Evolutionary conservation across 2,329 filamentous ascomycete species (phyloP).

Genomic region (Cordyceps javanica): DNA sequence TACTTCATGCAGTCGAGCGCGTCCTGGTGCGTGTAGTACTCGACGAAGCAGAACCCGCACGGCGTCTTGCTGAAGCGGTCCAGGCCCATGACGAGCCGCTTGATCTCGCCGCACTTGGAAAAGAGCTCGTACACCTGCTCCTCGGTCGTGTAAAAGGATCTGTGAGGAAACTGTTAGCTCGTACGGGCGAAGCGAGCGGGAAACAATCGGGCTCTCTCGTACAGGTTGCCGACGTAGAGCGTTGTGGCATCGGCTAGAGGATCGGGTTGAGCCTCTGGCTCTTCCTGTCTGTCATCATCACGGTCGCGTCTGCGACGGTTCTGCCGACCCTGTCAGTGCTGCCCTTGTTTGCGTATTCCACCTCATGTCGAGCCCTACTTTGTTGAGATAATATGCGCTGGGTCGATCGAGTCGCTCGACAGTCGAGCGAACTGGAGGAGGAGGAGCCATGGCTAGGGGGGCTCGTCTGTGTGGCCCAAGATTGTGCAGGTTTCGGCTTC

Average conservation of each 20-base stretch:
- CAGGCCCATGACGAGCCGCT: conserved; percentile 94
- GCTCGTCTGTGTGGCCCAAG: not conserved
- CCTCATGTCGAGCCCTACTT: conserved; percentile 48
- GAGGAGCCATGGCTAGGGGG: not conserved
- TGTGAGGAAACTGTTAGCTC: conserved; percentile 28
- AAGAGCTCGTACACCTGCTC: conserved; percentile 98
- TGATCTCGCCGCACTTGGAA: conserved; percentile 94
- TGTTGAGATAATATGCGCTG: conserved; percentile 84
- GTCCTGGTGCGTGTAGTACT: conserved; percentile 97
- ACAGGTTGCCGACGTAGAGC: conserved; percentile 96
- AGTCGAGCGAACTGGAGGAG: conserved; percentile 38
- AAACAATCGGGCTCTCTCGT: conserved; percentile 20
- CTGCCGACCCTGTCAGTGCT: conserved; percentile 32
- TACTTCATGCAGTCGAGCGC: conserved; percentile 98
- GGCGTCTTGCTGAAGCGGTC: conserved; percentile 97
- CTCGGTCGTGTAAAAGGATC: conserved; percentile 96
- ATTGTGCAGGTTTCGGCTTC: not conserved
- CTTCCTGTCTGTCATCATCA: conserved; percentile 44
- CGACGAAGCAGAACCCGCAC: conserved; percentile 98
- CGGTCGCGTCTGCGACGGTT: conserved; percentile 67
- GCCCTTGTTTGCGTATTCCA: not conserved
- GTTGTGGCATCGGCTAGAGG: conserved; percentile 84
- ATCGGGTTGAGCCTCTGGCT: conserved; percentile 51
- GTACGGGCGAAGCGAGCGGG: not conserved
- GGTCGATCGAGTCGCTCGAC: conserved; percentile 90